Evolutionary conservation across 176 grass and related monocot genomes (phyloP).

Genomic region (Raddia guianensis): DNA sequence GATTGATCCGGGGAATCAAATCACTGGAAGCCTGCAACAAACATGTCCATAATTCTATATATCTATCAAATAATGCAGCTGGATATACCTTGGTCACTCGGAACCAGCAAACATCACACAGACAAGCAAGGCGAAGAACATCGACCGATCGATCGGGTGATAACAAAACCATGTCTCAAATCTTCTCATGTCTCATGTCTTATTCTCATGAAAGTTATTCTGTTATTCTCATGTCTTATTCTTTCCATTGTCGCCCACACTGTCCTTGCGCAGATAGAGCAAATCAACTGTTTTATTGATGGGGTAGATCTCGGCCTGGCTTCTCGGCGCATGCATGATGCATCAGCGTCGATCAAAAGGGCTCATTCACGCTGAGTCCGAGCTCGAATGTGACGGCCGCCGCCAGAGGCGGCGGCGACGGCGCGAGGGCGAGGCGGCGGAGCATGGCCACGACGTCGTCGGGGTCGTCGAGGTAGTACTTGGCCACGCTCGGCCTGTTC

Average conservation of each 20-base stretch:
- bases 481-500: conserved; percentile 46
- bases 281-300: too few species aligned
- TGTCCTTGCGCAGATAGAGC: too few species aligned
- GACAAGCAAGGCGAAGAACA: neutral
- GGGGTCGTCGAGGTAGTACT: conserved; percentile 45
- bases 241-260: too few species aligned
- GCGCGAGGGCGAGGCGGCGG: conserved; percentile 11
- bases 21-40: neutral
- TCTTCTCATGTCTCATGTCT: neutral
- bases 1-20: neutral
- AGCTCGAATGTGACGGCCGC: conserved; percentile 2
- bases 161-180: neutral
- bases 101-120: neutral
- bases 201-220: too few species aligned
- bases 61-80: neutral
- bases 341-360: neutral
- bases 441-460: conserved; percentile 48
- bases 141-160: neutral
- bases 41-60: neutral
- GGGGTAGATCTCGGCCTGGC: too few species aligned
- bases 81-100: neutral
- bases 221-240: too few species aligned
- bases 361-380: neutral
- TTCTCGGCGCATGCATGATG: neutral
- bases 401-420: neutral